Evolutionary conservation across 1,139 yeast species (phyloP), one percentile per base, ranked within the genome.

Genomic region (Yamadazyma friedrichii): DNA sequence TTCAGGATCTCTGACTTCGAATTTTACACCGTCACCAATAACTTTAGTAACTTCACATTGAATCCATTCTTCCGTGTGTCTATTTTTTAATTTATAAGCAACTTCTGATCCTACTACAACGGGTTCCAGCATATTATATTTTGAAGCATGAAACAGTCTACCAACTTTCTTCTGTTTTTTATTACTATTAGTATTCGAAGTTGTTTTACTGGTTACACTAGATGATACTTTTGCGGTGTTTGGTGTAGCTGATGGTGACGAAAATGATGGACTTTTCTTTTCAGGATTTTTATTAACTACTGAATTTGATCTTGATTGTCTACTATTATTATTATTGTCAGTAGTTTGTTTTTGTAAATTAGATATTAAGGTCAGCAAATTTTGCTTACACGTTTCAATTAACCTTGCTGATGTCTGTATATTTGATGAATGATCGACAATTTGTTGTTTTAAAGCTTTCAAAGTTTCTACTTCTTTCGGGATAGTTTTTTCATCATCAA

Each of bases 1-100:
- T 58, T 94, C 98, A 0, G 98, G 97, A 61, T 94, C 99, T 50
- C 88, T 79, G 10, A 94, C 91, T 61, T 93, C 98, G 55, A 81
- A 85, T 58, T 78, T 79, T 20, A 76, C 67, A 1, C 95, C 94
- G 50, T 91, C 98, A 1, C 82, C 81, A 17, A 83, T 65, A 3
- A 93, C 81, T 52, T 79, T 80, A 38, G 84, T 78, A 17, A 93
- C 95, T 53, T 86, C 91, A 66, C 98, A 94, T 59, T 89, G 96
- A 52, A 94, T 89, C 99, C 99, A 94, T 56, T 93, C 98, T 39
- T 87, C 94, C 6, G 71, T 63, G 38, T 80, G 86, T 31, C 84
- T 74, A 50, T 78, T 78, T 45, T 76, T 76, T 15, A 91, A 76
- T 56, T 84, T 82, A 64, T 84, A 93, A 0, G 98, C 98, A 1